Conservation (phyloP, 352 stramenopile species). For the Globisporangium cylindrosporum region DNA sequence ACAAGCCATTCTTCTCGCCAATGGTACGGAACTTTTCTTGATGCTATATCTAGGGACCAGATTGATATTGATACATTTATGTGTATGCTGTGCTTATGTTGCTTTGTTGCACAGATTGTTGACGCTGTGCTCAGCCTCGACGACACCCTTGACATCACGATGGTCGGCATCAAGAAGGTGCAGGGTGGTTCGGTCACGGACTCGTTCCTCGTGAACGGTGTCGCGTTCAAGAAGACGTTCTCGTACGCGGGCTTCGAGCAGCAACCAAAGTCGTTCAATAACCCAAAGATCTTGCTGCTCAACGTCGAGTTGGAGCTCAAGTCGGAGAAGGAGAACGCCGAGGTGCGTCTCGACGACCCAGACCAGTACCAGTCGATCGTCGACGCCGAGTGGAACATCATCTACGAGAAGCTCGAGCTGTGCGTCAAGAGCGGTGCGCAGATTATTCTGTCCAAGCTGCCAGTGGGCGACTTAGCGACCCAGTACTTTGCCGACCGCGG, state of each 20-base stretch:
- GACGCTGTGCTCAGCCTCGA: constrained; percentile 94
- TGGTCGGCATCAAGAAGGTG: constrained; percentile 99
- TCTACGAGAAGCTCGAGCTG: constrained; percentile 98
- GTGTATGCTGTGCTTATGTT: neutral
- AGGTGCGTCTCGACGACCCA: constrained; percentile 97
- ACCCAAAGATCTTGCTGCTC: constrained; percentile 96
- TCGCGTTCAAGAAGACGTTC: constrained; percentile 99
- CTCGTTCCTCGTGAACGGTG: constrained; percentile 96
- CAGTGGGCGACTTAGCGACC: constrained; percentile 96
- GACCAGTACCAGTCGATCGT: constrained; percentile 99
- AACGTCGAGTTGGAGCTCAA: constrained; percentile 99
- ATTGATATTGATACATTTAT: neutral
- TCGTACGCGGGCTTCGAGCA: constrained; percentile 99
- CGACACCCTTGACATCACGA: constrained; percentile 80
- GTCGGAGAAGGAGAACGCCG: constrained; percentile 99
- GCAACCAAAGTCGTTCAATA: constrained; percentile 97
- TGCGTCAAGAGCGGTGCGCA: constrained; percentile 92
- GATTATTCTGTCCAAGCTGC: constrained; percentile 97
- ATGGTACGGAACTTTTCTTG: constrained; percentile 70
- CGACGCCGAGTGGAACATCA: constrained; percentile 99
- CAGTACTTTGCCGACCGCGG: constrained; percentile 99
- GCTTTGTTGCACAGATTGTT: constrained; percentile 71
- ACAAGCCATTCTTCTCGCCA: constrained; percentile 97
- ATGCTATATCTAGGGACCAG: neutral
- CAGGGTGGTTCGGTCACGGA: constrained; percentile 96